Conservation (phyloP, 164 flowering plant genomes). For the Dillenia turbinata region DNA sequence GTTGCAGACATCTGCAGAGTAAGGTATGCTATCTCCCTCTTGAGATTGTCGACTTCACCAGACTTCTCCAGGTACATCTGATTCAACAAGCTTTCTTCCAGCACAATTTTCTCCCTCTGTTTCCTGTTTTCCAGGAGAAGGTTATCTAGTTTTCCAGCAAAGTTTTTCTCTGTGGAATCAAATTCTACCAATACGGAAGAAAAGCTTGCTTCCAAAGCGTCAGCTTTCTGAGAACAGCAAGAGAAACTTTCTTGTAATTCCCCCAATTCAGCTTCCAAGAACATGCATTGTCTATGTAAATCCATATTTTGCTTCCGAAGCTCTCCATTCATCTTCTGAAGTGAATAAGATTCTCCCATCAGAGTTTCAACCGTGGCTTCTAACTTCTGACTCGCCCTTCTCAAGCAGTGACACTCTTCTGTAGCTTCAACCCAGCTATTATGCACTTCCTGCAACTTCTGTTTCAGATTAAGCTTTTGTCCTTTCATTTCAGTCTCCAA, state of each 20-base stretch:
- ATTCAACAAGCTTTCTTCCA: constrained; percentile 37
- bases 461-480: constrained; percentile 28
- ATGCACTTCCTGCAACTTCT: constrained; percentile 41
- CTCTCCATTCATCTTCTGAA: constrained; percentile 48
- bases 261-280: constrained; percentile 42
- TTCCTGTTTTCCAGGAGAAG: constrained; percentile 44
- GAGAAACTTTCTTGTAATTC: constrained; percentile 31
- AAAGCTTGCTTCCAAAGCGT: constrained; percentile 21
- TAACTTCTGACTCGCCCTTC: constrained; percentile 39
- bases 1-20: constrained; percentile 36
- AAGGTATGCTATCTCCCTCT: constrained; percentile 46
- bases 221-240: constrained; percentile 37
- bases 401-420: constrained; percentile 49
- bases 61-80: constrained; percentile 41
- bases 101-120: constrained; percentile 37
- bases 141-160: constrained; percentile 43
- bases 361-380: constrained; percentile 47
- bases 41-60: constrained; percentile 53
- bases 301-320: constrained; percentile 46
- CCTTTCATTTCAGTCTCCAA: constrained; percentile 34
- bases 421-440: constrained; percentile 39
- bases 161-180: constrained; percentile 41
- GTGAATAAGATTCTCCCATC: constrained; percentile 39
- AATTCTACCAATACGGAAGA: constrained; percentile 35
- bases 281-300: constrained; percentile 36